Percentiles rank a stretch among this genome's conserved stretches.
phyloP scores from a whole-genome alignment of 1,284 basidiomycete species.

The Tilletia indica region DNA sequence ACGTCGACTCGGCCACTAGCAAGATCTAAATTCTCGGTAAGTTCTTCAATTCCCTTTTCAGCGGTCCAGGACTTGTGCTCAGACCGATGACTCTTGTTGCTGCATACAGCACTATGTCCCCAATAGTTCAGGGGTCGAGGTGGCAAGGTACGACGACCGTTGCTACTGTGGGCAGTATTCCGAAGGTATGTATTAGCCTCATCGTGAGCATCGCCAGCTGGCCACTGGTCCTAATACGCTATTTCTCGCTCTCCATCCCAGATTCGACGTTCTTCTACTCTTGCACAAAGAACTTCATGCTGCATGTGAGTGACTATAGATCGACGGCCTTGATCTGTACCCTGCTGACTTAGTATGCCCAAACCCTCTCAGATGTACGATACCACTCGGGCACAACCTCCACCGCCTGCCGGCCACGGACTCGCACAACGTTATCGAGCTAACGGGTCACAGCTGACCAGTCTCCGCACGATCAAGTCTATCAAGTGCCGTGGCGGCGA shows the following conservation, averaged over 20 bases:
- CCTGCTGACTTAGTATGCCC: neutral
- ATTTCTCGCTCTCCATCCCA: conserved; percentile 24
- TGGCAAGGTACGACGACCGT: conserved; percentile 75
- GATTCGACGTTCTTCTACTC: conserved; percentile 58
- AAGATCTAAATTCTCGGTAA: conserved; percentile 53
- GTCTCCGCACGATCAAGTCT: conserved; percentile 49
- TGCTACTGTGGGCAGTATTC: conserved; percentile 93
- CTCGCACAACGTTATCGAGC: neutral
- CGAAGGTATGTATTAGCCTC: conserved; percentile 38
- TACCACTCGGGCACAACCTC: conserved; percentile 59
- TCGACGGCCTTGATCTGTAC: no score
- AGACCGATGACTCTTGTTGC: no score
- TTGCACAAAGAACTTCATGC: conserved; percentile 68
- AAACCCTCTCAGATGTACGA: conserved; percentile 70
- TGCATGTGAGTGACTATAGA: conserved; percentile 56
- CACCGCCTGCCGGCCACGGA: neutral
- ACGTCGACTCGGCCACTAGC: conserved; percentile 54
- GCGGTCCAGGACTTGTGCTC: no score
- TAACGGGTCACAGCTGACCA: conserved; percentile 24
- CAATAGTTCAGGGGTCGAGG: conserved; percentile 80
- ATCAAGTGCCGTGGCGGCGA: conserved; percentile 45
- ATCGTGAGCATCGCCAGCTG: no score
- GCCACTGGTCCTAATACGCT: neutral
- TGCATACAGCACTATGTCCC: conserved; percentile 64
- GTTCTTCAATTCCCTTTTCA: conserved; percentile 3